Conservation (phyloP, 2,329 filamentous ascomycete genomes). For the Fusarium multiceps region DNA sequence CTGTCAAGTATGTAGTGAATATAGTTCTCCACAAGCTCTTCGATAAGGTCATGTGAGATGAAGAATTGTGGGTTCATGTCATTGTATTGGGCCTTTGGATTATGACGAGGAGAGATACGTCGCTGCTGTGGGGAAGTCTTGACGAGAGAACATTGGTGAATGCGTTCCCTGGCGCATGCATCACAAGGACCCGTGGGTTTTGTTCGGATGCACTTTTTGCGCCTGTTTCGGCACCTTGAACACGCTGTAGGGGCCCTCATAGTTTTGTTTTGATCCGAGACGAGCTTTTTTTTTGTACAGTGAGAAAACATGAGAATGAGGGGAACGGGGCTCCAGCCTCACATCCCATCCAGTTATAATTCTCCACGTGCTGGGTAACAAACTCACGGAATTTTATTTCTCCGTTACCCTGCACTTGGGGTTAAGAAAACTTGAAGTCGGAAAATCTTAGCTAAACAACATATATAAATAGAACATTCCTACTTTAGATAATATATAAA, state of each 20-base stretch:
- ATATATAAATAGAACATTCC: no score
- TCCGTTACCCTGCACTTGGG: no score
- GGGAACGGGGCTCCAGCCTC: no score
- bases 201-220: constrained; percentile 11
- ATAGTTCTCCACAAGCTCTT: constrained; percentile 14
- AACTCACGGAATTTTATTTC: no score
- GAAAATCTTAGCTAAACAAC: no score
- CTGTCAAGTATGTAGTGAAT: constrained; percentile 17
- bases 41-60: constrained; percentile 15
- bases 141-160: constrained; percentile 12
- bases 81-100: background rate
- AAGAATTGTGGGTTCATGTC: background rate
- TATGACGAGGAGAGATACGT: background rate
- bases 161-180: background rate
- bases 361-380: no score
- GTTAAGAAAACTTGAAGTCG: no score
- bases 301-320: no score
- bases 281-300: no score
- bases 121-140: background rate
- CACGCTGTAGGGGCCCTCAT: constrained; percentile 10
- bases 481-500: no score
- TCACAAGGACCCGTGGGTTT: constrained; percentile 5
- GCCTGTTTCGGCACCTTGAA: constrained; percentile 10
- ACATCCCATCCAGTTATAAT: no score
- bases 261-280: background rate